Percentiles rank a stretch among this genome's conserved stretches.
phyloP scores from a whole-genome alignment of 1,284 basidiomycete genomes.

The Boletellus dicymbophilus region DNA sequence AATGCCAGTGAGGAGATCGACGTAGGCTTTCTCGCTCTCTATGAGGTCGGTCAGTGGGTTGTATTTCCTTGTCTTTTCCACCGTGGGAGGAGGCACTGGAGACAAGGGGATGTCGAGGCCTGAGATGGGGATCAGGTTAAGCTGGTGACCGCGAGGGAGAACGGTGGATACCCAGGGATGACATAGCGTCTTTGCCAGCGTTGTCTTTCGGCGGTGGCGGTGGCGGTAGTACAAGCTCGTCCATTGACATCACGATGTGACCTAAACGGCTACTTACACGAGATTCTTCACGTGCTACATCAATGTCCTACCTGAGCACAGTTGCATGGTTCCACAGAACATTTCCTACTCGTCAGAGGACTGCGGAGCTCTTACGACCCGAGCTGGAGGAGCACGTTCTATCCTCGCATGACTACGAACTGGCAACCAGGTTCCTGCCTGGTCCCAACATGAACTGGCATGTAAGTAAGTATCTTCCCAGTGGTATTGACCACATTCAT shows the following conservation, averaged over 20 bases:
- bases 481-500: constrained; percentile 1
- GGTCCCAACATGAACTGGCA: constrained; percentile 43
- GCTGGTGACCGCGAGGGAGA: constrained; percentile 2
- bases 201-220: constrained; percentile 39
- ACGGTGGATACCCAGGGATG: constrained; percentile 31
- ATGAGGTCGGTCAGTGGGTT: constrained; percentile 94
- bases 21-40: constrained; percentile 91
- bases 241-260: too few species aligned
- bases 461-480: constrained; percentile 36
- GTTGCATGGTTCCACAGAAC: constrained; percentile 42
- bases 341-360: constrained; percentile 37
- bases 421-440: constrained; percentile 52
- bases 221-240: constrained; percentile 9
- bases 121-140: constrained; percentile 17
- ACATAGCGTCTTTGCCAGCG: constrained; percentile 12
- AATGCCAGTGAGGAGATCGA: constrained; percentile 88
- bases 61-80: constrained; percentile 55
- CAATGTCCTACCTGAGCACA: constrained; percentile 27
- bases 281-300: not conserved
- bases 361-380: constrained; percentile 52
- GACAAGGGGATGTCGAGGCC: constrained; percentile 33
- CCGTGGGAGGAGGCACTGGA: constrained; percentile 26
- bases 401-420: constrained; percentile 54
- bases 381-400: constrained; percentile 59
- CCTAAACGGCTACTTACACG: too few species aligned